Conservation (phyloP, 1,284 basidiomycete species). For the Cerioporus squamosus region DNA sequence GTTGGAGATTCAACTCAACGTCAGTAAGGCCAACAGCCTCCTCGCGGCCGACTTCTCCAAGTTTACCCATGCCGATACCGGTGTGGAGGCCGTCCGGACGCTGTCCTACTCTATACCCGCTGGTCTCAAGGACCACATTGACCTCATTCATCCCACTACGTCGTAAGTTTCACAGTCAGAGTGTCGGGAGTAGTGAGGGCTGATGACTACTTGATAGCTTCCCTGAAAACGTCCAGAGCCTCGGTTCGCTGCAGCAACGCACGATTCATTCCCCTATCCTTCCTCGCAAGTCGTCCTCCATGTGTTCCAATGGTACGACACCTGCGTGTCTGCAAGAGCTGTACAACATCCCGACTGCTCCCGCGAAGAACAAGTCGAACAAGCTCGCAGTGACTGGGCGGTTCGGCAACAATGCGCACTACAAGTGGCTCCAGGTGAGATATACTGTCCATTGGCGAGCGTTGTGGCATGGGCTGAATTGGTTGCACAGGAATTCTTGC, state of each 20-base stretch:
- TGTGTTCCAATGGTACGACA: constrained; percentile 50
- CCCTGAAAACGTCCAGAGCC: constrained; percentile 6
- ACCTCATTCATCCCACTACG: constrained; percentile 45
- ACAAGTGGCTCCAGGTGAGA: constrained; percentile 47
- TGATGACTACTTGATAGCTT: constrained; percentile 9
- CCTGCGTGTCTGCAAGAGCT: constrained; percentile 56
- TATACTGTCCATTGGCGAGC: background rate
- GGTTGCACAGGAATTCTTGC: constrained; percentile 49
- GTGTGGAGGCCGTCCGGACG: constrained; percentile 38
- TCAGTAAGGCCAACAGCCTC: constrained; percentile 42
- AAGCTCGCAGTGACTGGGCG: constrained; percentile 60
- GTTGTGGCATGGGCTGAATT: background rate
- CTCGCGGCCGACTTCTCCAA: constrained; percentile 42
- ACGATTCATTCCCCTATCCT: constrained; percentile 12
- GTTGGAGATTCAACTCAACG: constrained; percentile 40
- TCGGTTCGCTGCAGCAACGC: constrained; percentile 1
- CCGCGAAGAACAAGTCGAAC: constrained; percentile 45
- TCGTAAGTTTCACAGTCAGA: constrained; percentile 21
- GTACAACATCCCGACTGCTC: constrained; percentile 54
- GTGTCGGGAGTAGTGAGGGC: background rate
- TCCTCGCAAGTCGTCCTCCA: constrained; percentile 2
- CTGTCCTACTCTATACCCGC: constrained; percentile 46
- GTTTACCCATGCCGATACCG: constrained; percentile 41
- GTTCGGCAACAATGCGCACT: constrained; percentile 54
- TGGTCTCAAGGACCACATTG: constrained; percentile 39